Conservation (phyloP, 441 rosid genomes). For the Raphanus hybrid region DNA sequence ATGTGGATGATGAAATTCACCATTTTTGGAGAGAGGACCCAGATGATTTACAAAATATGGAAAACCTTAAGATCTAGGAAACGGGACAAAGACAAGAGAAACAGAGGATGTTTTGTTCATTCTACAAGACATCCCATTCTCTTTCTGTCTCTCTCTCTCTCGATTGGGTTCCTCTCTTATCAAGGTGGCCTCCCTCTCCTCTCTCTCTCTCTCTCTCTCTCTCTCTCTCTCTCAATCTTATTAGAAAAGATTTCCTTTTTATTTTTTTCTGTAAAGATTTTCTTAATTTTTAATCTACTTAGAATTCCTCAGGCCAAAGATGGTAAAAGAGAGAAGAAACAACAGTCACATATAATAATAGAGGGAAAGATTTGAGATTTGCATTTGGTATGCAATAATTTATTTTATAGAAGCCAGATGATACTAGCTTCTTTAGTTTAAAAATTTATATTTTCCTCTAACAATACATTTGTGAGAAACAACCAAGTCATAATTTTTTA, state of each 20-base stretch:
- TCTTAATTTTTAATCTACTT: conserved; percentile 61
- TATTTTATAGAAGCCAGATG: no score
- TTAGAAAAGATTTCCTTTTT: conserved; percentile 45
- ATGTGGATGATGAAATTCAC: no score
- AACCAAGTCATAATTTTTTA: no score
- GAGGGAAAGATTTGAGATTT: conserved; percentile 47
- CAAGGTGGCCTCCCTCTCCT: conserved; percentile 33
- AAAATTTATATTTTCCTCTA: no score
- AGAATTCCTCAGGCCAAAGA: no score
- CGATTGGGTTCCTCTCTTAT: conserved; percentile 43
- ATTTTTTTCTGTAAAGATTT: conserved; percentile 41
- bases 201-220: conserved; percentile 33
- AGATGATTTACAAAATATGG: no score
- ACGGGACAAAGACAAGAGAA: conserved; percentile 55
- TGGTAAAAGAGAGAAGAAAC: conserved; percentile 38
- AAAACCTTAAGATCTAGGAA: conserved; percentile 35
- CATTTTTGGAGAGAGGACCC: no score
- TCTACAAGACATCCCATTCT: conserved; percentile 44
- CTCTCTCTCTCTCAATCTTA: conserved; percentile 40
- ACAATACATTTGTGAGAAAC: no score
- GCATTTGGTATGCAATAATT: conserved; percentile 20
- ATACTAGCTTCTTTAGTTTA: no score
- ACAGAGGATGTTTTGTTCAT: conserved; percentile 66
- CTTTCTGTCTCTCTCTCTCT: conserved; percentile 35
- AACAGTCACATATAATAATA: conserved; percentile 47